Evolutionary conservation across 805 yeast genomes (phyloP), one percentile per base, ranked within the genome.

Genomic region (Nakazawaea ernobii): DNA sequence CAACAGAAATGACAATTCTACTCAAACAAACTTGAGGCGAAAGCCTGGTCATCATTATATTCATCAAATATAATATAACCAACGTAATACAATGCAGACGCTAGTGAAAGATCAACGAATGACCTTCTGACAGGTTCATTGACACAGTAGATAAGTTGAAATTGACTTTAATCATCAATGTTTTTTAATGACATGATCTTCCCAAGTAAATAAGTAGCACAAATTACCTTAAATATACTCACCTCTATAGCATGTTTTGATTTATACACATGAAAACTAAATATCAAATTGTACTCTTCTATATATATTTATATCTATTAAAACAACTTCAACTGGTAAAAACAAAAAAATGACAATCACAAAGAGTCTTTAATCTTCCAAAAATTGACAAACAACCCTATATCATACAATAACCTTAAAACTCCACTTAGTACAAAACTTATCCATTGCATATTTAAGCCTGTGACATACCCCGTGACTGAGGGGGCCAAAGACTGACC

Each of bases 1-100:
- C 96, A 39, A 88, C 87, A 26, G 87, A 71, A 36, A 85, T 69
- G 32, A 86, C 83, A 54, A 85, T 87, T 62, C 96, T 77, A 8
- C 87, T 71, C 52, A 88, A 67, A 96, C 96, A 88, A 1, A 84
- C 75, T 56, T 88, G 94, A 2, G 96, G 95, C 24, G 90, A 82
- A 8, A 86, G 74, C 47, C 73, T 71, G n/a, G 95, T 87, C 95
- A 88, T 86, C 43, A 79, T 67, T 55, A 88, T 71, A 63, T 88
- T 88, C 91, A 63, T 88, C 96, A 59, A 88, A 88, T 37, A 88
- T 69, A 54, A 88, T 86, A 61, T 78, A 86, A 5, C 91, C 96
- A 14, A 88, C 95, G 56, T 79, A 86, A 68, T 84, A 83, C 37
- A 88, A 70, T 0, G 96, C 94, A 17, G 86, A 80, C 2, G 95